These are phyloP conservation scores for Diplodia sapinea DNA, from an alignment of 2,329 filamentous ascomycete species.

Conservation along the genomic window DNA sequence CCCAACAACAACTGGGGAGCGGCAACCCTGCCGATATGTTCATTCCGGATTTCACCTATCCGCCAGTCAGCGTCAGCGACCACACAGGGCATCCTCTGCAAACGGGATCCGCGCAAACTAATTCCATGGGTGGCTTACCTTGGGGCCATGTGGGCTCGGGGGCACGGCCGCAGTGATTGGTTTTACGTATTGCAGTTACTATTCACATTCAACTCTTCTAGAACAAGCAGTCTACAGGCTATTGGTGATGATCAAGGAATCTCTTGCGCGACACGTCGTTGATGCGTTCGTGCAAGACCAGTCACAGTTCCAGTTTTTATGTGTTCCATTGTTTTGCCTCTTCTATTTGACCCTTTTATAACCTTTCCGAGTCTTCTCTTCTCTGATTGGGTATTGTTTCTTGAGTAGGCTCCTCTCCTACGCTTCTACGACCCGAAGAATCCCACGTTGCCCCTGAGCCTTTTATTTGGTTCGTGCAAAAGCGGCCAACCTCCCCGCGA, in stretches of 20 bases:
- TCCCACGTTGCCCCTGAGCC: background rate
- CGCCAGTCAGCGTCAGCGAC: slow-evolving; percentile 31
- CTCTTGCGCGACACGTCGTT: background rate
- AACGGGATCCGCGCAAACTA: background rate
- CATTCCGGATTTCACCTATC: slow-evolving; percentile 46
- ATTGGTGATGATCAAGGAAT: background rate
- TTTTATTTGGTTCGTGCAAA: background rate
- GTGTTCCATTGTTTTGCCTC: background rate
- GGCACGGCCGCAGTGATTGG: slow-evolving; percentile 11
- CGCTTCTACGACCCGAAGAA: background rate
- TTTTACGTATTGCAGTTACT: background rate
- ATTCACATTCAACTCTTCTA: background rate
- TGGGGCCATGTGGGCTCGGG: slow-evolving; percentile 12
- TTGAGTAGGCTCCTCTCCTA: background rate
- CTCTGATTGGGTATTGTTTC: slow-evolving; percentile 4
- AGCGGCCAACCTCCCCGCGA: background rate
- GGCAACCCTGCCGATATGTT: slow-evolving; percentile 39
- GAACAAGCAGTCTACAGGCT: background rate
- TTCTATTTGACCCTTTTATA: background rate
- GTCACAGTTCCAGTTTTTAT: background rate
- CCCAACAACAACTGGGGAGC: slow-evolving; percentile 37
- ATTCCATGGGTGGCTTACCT: slow-evolving; percentile 18
- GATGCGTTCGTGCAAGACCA: slow-evolving; percentile 9
- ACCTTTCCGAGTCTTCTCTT: background rate
- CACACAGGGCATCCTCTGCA: background rate